phyloP scores from a whole-genome alignment of 345 rosid species.

The Populus alba region DNA sequence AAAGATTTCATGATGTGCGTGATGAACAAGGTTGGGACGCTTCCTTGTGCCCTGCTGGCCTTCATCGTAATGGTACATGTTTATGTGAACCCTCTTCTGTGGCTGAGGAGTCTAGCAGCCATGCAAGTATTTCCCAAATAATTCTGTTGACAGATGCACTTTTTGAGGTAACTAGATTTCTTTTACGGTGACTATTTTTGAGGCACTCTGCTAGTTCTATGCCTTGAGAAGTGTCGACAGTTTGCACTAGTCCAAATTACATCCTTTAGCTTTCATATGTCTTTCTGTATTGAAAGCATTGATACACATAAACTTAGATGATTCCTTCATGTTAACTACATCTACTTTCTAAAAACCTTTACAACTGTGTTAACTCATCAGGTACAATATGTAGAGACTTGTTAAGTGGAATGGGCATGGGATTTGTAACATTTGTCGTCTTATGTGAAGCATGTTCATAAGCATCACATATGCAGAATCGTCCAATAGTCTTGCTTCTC shows the following conservation, averaged over 20 bases:
- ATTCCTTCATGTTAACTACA: not conserved
- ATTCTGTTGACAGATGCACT: slow-evolving; percentile 24
- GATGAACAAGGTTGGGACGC: slow-evolving; percentile 13
- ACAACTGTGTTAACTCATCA: not conserved
- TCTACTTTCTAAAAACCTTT: not conserved
- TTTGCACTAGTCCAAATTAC: not conserved
- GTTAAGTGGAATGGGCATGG: not conserved
- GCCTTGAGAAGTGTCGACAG: not conserved
- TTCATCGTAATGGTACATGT: slow-evolving; percentile 23
- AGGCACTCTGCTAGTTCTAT: not conserved
- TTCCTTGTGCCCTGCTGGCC: slow-evolving; percentile 11
- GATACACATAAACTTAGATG: not conserved
- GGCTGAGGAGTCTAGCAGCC: slow-evolving; percentile 5
- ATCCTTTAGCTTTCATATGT: not conserved
- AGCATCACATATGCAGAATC: not conserved
- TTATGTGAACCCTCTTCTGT: slow-evolving; percentile 8
- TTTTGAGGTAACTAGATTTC: slow-evolving; percentile 18
- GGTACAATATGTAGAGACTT: not conserved
- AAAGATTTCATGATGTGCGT: slow-evolving; percentile 18
- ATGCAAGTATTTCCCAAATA: slow-evolving; percentile 14
- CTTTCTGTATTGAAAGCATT: not conserved
- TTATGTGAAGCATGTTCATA: not conserved
- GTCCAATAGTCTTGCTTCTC: not conserved
- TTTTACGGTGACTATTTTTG: not conserved
- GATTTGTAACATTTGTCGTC: not conserved